Evolutionary conservation across 1,284 basidiomycete genomes (phyloP).

Genomic region (Trichosporon sp.): DNA sequence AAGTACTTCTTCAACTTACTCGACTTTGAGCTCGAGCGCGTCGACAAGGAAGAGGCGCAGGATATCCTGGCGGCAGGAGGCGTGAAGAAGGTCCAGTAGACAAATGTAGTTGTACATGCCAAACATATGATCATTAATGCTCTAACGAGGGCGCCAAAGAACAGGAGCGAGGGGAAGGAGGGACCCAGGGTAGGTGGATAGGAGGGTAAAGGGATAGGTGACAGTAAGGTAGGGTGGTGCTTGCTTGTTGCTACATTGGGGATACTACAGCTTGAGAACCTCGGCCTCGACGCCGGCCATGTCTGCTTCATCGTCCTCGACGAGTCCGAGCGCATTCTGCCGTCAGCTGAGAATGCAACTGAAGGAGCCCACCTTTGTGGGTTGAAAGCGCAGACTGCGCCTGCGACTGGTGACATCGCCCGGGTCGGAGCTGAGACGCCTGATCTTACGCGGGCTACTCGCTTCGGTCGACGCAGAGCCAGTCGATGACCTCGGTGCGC

Average conservation of each 20-base stretch:
- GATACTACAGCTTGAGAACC: conserved; percentile 5
- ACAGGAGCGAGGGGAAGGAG: background rate
- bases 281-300: conserved; percentile 17
- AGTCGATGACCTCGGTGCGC: background rate
- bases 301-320: conserved; percentile 11
- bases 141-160: background rate
- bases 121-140: conserved; percentile 8
- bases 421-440: background rate
- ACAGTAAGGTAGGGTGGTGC: no score
- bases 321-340: conserved; percentile 1
- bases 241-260: background rate
- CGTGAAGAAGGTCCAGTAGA: background rate
- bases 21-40: conserved; percentile 9
- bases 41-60: background rate
- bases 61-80: background rate
- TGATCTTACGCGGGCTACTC: background rate
- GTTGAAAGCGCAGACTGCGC: background rate
- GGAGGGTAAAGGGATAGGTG: background rate
- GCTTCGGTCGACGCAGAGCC: background rate
- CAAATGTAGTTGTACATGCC: conserved; percentile 12
- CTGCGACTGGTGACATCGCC: background rate
- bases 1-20: conserved; percentile 4
- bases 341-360: no score
- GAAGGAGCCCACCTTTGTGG: background rate
- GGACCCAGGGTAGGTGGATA: background rate